Evolutionary conservation across 148 eudicot species (phyloP).

Genomic region (Fallopia convolvulus): DNA sequence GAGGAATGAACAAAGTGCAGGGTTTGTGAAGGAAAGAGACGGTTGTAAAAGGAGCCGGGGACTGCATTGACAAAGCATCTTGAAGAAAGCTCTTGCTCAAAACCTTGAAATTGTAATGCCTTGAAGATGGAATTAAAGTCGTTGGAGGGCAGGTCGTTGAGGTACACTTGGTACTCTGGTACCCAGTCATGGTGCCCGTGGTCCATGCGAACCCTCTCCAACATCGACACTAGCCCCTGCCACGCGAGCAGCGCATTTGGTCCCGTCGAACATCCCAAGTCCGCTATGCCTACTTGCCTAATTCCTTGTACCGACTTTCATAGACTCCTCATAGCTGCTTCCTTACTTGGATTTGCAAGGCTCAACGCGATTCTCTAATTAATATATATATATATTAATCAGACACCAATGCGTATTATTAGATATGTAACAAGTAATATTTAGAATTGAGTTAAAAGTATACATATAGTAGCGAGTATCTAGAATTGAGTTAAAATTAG

Average conservation of each 20-base stretch:
- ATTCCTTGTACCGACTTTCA: conserved; percentile 13
- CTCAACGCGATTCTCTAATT: too few species aligned
- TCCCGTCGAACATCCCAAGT: conserved; percentile 44
- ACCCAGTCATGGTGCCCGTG: background rate
- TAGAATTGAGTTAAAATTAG: too few species aligned
- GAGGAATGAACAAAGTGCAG: conserved; percentile 20
- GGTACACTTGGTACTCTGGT: conserved; percentile 28
- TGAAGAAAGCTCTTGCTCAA: too few species aligned
- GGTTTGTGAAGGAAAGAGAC: conserved; percentile 32
- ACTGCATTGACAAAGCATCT: conserved; percentile 23
- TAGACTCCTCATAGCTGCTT: conserved; percentile 14
- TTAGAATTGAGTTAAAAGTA: too few species aligned
- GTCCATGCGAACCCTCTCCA: background rate
- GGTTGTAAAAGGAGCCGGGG: conserved; percentile 44
- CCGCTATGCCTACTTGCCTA: conserved; percentile 26
- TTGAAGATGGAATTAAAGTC: conserved; percentile 34
- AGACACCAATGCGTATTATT: too few species aligned
- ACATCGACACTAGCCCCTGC: conserved; percentile 6
- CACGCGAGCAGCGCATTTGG: conserved; percentile 25
- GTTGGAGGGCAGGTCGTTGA: conserved; percentile 43
- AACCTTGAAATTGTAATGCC: background rate
- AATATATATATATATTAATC: too few species aligned
- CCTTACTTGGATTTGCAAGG: conserved; percentile 12
- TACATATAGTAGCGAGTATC: too few species aligned
- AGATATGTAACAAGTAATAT: too few species aligned